phyloP scores from a whole-genome alignment of 257 asterid species.

The Striga asiatica region DNA sequence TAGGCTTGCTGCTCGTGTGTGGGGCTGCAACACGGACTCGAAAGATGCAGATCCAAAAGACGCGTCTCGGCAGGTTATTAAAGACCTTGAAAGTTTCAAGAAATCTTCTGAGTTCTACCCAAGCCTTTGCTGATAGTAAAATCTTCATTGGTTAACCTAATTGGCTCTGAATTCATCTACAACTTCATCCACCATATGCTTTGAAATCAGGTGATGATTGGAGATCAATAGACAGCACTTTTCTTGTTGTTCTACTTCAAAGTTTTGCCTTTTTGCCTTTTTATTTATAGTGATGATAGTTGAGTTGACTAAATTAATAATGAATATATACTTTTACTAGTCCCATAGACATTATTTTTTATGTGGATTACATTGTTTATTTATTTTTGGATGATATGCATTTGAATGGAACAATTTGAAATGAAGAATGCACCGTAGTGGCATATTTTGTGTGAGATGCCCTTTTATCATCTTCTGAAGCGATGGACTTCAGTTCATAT shows the following conservation, averaged over 20 bases:
- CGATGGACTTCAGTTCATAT: too few relatives aligned
- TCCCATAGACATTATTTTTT: too few relatives aligned
- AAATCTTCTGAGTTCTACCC: conserved; percentile 54
- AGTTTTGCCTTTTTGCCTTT: neutral
- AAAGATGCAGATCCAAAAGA: conserved; percentile 26
- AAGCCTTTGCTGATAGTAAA: conserved; percentile 38
- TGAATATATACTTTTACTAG: too few relatives aligned
- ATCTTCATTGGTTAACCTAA: neutral
- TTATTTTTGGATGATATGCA: neutral
- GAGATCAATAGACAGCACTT: conserved; percentile 1
- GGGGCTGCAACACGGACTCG: conserved; percentile 75
- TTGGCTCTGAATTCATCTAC: neutral
- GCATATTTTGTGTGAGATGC: neutral
- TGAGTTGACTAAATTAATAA: neutral
- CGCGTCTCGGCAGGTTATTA: conserved; percentile 39
- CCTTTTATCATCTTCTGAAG: too few relatives aligned
- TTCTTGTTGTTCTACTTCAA: neutral
- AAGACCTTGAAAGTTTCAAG: conserved; percentile 53
- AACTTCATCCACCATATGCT: neutral
- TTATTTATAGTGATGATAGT: neutral
- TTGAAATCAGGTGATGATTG: neutral
- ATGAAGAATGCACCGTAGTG: neutral
- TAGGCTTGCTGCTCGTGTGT: conserved; percentile 72
- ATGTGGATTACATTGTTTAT: too few relatives aligned
- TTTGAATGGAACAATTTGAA: neutral